Evolutionary conservation across 1,284 basidiomycete genomes (phyloP), one percentile per base, ranked within the genome.

Genomic region (Volvariella volvacea): DNA sequence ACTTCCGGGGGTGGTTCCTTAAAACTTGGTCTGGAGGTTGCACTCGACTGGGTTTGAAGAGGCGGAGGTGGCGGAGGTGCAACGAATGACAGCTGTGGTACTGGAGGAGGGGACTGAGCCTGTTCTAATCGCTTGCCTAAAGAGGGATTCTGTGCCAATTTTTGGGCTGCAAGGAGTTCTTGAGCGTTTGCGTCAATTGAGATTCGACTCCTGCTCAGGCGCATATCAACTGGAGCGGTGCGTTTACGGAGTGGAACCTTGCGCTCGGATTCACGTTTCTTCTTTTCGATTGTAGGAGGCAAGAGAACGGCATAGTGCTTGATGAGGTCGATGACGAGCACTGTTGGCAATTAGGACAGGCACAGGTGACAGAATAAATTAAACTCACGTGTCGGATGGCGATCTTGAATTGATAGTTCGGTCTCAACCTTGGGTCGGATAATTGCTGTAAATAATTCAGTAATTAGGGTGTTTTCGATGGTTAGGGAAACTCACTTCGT

Each of bases 161-260:
- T 73, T 71, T 86, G 59, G 72, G 93, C 60, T 71, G 91, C 54
- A 71, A 92, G 61, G 68, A 95, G 60, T 71, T 98, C 61, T 78
- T 90, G 49, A 60, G 93, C 46, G 67, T 95, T 56, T 70, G 90
- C 58, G 61, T 84, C 63, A 64, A 86, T 63, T 73, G 97, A 78
- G 52, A 88, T 72, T 52, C 72, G 62, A 61, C 78, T 66, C 57
- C 90, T 73, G 54, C 79, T 86, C 62, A 90, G 74, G 39, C 92
- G 82, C 80, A 93, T 84, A 64, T 97, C 94, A 37, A 96, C 71
- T 0, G 87, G 85, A 0, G 85, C 84, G 1, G 93, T 95, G 42
- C 90, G 84, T 59, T 94, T 95, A 37, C 92, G 78, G 17, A 81
- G 60, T 3, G 90, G 92, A 43, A 87, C 71, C 47, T 80, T 83